Percentiles rank a stretch among this genome's conserved stretches.
Conservation (phyloP, 129 eudicot species). For the Cynara cardunculus region DNA sequence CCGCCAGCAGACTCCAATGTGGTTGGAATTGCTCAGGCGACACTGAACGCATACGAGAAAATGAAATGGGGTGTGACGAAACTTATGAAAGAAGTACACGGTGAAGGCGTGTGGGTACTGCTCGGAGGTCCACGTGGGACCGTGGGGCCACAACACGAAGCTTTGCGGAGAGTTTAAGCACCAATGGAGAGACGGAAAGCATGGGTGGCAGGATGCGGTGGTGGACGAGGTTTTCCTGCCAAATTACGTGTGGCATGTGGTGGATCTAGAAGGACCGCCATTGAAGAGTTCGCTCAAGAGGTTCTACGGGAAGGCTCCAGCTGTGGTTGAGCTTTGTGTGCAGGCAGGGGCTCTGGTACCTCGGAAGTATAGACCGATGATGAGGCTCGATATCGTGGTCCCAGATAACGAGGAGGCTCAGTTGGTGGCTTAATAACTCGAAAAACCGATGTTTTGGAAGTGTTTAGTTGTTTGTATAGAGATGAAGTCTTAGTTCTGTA, state of each 20-base stretch:
- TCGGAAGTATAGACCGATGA: conserved; percentile 69
- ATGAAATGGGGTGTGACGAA: conserved; percentile 74
- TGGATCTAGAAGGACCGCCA: conserved; percentile 71
- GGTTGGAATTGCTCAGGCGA: conserved; percentile 53
- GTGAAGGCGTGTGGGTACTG: conserved; percentile 99
- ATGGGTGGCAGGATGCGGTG: conserved; percentile 96
- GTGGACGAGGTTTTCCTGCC: conserved; percentile 92
- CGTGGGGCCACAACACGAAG: conserved; percentile 96
- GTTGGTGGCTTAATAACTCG: conserved; percentile 43
- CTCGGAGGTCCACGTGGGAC: conserved; percentile 98
- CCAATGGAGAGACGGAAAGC: conserved; percentile 99
- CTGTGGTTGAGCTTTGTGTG: conserved; percentile 80
- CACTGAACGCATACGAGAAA: conserved; percentile 67
- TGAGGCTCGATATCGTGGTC: conserved; percentile 91
- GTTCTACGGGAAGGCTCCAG: conserved; percentile 90
- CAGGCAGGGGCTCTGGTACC: conserved; percentile 88
- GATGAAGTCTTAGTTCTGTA: not conserved
- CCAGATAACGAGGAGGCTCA: conserved; percentile 74
- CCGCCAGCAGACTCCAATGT: conserved; percentile 45
- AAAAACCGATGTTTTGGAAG: not conserved
- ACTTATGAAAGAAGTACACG: conserved; percentile 71
- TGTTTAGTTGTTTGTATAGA: conserved; percentile 19
- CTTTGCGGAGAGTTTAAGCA: conserved; percentile 98
- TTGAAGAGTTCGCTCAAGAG: conserved; percentile 56
- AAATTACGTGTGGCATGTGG: conserved; percentile 93